Evolutionary conservation across 129 eudicot species (phyloP), one percentile per base, ranked within the genome.

Genomic region (Tagetes patula): DNA sequence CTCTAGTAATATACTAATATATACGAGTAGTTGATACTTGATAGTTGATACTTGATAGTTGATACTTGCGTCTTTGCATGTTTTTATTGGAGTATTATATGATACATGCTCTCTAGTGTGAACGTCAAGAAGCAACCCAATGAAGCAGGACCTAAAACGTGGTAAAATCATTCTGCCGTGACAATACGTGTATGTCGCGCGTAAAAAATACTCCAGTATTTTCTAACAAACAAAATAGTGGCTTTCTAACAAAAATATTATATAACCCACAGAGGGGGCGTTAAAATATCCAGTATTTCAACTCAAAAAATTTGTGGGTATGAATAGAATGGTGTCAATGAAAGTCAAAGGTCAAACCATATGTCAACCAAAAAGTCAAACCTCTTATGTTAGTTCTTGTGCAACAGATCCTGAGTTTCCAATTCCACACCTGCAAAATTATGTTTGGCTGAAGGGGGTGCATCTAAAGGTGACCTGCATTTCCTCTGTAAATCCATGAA

Each of bases 261-360:
- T 50, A 48, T 34, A 68, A 41, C 45, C 75, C 70, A 56, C 65
- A 73, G 58, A 38, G 3, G 70, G 70, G 70, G 71, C 38, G 63
- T 69, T 10, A 39, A 77, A 62, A 42, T 32, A 58, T 43, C 47
- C 47, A 47, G 69, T 67, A 55, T 36, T 37, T 59, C 40, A 77
- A 13, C 75, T 63, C 37, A 56, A 32, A 56, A 31, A 5, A 2
- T 30, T 8, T 8, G 38, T 56, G 38, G 63, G 63, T 56, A 56
- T 56, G 12, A 56, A 56, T 30, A 56, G 63, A 31, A 31, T 56
- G 63, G 2, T 30, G 37, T 56, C 63, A 56, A 56, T 12, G 1
- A 20, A 20, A 3, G 27, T 48, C 54, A 48, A 56, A 56, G 7
- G 63, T 56, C 63, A 56, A 55, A 30, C 30, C 38, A 1, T 8